Conservation (phyloP, 2,329 filamentous ascomycete species). For the Phialophora chinensis region DNA sequence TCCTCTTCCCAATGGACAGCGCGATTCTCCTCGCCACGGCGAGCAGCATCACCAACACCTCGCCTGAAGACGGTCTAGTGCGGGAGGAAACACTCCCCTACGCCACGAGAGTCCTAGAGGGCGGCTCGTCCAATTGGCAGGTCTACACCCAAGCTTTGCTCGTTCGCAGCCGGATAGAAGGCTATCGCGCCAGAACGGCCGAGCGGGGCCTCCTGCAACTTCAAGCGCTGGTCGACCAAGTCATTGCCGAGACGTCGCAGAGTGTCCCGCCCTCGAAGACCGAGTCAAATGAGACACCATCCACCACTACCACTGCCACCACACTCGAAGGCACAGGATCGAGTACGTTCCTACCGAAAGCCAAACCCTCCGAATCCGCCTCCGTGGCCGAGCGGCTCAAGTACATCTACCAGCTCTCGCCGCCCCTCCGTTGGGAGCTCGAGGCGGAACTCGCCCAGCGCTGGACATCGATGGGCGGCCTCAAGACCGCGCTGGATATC, state of each 20-base stretch:
- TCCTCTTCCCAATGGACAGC: constrained; percentile 81
- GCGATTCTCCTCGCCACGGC: constrained; percentile 80
- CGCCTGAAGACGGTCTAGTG: constrained; percentile 82
- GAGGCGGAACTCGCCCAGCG: constrained; percentile 90
- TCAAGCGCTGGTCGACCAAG: constrained; percentile 93
- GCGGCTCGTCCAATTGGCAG: constrained; percentile 95
- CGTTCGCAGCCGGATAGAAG: constrained; percentile 86
- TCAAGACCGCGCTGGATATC: constrained; percentile 90
- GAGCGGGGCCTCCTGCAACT: constrained; percentile 90
- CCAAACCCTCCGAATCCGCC: constrained; percentile 78
- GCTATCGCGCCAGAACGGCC: constrained; percentile 82
- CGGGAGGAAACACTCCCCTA: constrained; percentile 94
- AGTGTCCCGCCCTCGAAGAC: constrained; percentile 40
- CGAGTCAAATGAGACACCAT: constrained; percentile 42
- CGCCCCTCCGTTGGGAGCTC: constrained; percentile 89
- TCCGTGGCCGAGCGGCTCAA: constrained; percentile 75
- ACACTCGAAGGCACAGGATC: constrained; percentile 55
- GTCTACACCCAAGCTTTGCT: constrained; percentile 93
- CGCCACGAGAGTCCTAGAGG: constrained; percentile 82
- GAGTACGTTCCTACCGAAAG: constrained; percentile 79
- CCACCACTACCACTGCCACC: constrained; percentile 23
- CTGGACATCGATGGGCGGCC: constrained; percentile 88
- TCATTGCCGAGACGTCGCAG: constrained; percentile 76
- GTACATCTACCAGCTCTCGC: constrained; percentile 82
- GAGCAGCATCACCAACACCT: constrained; percentile 88